Base-by-base conservation (phyloP, 306 rosid species). In the Macrotyloma uniflorum region DNA sequence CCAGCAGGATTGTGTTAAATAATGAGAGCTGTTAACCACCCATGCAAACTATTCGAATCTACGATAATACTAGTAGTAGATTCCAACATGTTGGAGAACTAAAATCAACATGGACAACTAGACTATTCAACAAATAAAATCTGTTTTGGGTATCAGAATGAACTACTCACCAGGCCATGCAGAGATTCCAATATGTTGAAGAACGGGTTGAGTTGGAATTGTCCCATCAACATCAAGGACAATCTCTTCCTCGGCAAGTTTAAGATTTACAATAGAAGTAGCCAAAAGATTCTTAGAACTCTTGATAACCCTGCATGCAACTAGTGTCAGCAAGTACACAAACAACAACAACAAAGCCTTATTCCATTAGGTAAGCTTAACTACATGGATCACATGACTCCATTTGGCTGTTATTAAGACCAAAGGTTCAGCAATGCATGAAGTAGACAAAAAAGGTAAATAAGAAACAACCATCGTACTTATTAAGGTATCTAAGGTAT, bases 171-270 rank as follows among this genome's bases (percentile, higher is more conserved):
- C 99, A 81, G 98, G 98, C 98, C 99, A 95, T 3, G 96, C 86
- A 75, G 96, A 79, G 33, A 91, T 90, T 72, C 98, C 99, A 84
- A 93, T 82, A 86, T 93, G 98, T 74, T 95, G 95, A 77, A 95
- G 90, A 86, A 93, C 93, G 11, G 99, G 99, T 81, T 89, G 99
- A 79, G 93, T 91, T 35, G 99, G 97, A 85, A 89, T 76, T 13
- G 93, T 80, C 70, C 99, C 98, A 80, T 95, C 99, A 80, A 87
- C 82, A 83, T 95, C 99, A 54, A 93, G 91, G 74, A 89, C 82
- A 16, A 92, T 81, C 92, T 95, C 99, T 28, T 90, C 97, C 47
- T 91, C 90, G 6, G 84, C 61, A 83, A 89, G 96, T 69, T 85
- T 88, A 78, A 89, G 95, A 88, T 85, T 90, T 81, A 85, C 97